Base-by-base conservation (phyloP, 768 basidiomycete genomes). In the Pulveroboletus sp. region DNA sequence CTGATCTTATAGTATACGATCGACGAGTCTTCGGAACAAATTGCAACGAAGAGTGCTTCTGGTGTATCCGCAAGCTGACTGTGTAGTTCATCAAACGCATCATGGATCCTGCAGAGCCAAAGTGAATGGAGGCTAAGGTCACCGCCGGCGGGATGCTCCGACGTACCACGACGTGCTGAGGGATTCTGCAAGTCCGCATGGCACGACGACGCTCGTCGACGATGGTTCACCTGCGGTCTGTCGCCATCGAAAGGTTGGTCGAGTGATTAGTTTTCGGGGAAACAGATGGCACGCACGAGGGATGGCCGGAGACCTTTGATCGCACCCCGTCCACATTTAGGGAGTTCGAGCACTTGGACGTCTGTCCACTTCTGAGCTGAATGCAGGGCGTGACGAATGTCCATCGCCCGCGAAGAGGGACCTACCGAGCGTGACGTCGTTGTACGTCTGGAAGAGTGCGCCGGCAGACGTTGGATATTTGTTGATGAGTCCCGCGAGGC, bases 1-100 rank as follows among this genome's bases (percentile, higher is more conserved):
- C 83, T 85, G 51, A 91, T 74, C 59, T 86, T 88, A 68, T 91
- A 91, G 65, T 91, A 91, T 44, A 91, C 89, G 39, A 86, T 83
- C 9, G 89, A 89, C 11, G 89, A 82, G 58, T 91, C 89, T 43
- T 86, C 81, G 0, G 83, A 78, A 37, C 81, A 82, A 48, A 90
- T 84, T 12, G 83, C 89, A 26, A 91, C 64, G 58, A 79, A 85
- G 40, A 90, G 66, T 45, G 79, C 73, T 32, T 72, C 63, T 12
- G 76, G 75, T 10, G 47, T 11, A 10, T 47, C 45, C 12, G 44
- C 40, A 2, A 64, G 41, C 30, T 55, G 49, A 23, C 20, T 29
- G 16, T 66, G 67, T 12, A 88, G 69, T 12, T 69, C 71, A 7
- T 64, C 58, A 63, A 89, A 89, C 2, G 83, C 80, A 20, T 73